Base-by-base conservation (phyloP, 768 basidiomycete genomes). In the Rhizopogon sp. region DNA sequence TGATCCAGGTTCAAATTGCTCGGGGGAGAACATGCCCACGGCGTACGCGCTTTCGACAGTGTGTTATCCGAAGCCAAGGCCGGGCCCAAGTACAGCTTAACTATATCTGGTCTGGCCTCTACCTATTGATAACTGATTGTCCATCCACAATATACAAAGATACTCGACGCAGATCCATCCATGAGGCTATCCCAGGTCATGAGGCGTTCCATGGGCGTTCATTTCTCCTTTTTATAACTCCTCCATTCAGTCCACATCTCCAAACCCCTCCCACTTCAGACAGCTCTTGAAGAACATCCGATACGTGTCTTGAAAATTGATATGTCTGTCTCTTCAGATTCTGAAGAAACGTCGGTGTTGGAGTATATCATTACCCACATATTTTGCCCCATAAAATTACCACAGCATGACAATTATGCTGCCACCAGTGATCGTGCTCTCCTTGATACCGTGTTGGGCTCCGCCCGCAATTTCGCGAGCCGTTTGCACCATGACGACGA, bases 351-450 rank as follows among this genome's bases (percentile, higher is more conserved):
- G 14, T 17, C 20, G 28, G 40, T 29, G 35, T 50, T 52, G 44
- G 35, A 54, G 17, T 54, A 54, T 28, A 54, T 54, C 1, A 54
- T 54, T 29, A 52, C 33, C 9, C 57, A 58, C 14, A 47, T 58
- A 11, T 58, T 58, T 42, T 64, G 51, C 43, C 63, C 44, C 39
- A 46, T 47, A 28, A 47, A 39, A 20, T 20, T 20, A 20, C n/a
- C n/a, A n/a, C n/a, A n/a, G n/a, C n/a, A n/a, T n/a, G n/a, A n/a
- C n/a, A n/a, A n/a, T n/a, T n/a, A n/a, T n/a, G n/a, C n/a, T n/a
- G n/a, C n/a, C n/a, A n/a, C n/a, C n/a, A n/a, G n/a, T n/a, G n/a
- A n/a, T n/a, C n/a, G n/a, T n/a, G n/a, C n/a, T n/a, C n/a, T n/a
- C n/a, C n/a, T n/a, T n/a, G n/a, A n/a, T n/a, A n/a, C n/a, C n/a